These are phyloP conservation scores for Coccomyxa subellipsoidea DNA, from an alignment of 163 green algal genomes.

Conservation along the genomic window DNA sequence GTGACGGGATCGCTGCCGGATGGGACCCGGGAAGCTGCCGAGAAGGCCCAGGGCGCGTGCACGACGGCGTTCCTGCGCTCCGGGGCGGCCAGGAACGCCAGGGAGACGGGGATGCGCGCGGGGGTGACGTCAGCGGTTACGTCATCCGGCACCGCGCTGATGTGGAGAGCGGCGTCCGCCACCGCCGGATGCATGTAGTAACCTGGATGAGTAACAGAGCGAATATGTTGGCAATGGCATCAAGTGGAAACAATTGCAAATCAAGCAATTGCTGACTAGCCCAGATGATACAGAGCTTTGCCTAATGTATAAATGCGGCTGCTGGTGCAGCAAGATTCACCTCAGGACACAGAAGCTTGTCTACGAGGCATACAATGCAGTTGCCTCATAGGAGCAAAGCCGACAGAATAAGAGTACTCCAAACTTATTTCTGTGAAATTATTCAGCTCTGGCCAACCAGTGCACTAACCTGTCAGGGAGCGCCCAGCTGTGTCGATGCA, in stretches of 20 bases:
- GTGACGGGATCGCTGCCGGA: neutral
- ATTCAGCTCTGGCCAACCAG: no score
- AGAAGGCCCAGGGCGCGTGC: neutral
- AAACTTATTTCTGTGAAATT: no score
- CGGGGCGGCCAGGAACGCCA: neutral
- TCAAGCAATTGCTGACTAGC: no score
- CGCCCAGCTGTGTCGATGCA: neutral
- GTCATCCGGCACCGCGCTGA: neutral
- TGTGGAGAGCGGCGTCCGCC: conserved; percentile 10
- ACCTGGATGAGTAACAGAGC: neutral
- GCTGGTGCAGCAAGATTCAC: no score
- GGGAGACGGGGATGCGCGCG: neutral
- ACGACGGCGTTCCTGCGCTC: neutral
- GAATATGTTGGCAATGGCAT: no score
- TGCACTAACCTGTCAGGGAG: neutral
- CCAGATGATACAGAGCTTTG: no score
- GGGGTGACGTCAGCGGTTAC: neutral
- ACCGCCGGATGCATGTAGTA: conserved; percentile 16
- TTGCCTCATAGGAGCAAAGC: no score
- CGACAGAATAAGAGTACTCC: no score
- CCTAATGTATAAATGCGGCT: no score
- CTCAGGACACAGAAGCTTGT: no score
- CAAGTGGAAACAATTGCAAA: no score
- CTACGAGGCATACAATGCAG: no score
- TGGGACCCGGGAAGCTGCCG: neutral